Evolutionary conservation across 1,139 yeast species (phyloP), one percentile per base, ranked within the genome.

Genomic region (Candida sp.): DNA sequence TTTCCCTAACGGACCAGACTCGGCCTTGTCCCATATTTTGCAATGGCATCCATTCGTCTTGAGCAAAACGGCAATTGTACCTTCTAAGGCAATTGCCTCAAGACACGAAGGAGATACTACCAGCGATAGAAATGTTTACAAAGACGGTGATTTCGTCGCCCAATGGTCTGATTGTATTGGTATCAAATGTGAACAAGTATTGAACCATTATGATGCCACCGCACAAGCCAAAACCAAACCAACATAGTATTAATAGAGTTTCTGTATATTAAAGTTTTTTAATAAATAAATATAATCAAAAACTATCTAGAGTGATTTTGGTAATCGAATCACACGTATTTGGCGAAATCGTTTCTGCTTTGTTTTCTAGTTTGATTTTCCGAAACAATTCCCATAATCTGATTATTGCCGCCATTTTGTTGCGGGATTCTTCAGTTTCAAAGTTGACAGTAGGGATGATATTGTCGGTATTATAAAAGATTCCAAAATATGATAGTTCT

Each of bases 41-140:
- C 97, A 89, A 62, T 93, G 98, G 99, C 99, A 93, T 60, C 96
- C 96, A 9, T 79, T 77, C 40, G 68, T 85, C 35, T 73, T 91
- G 52, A 76, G 86, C 43, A 84, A 81, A 55, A 73, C 95, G 4
- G 86, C 89, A 0, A 64, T 91, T 9, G 77, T 93, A 0, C 87
- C 89, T n/a, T 55, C 75, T 6, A 69, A 73, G 49, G 64, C 73
- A 9, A 68, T 73, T 19, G 58, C 66, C 38, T 65, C 77, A 4
- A 52, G 53, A 36, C 68, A 66, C 46, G 53, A 48, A 8, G 52
- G 45, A 47, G 61, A 51, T 46, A 64, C 49, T 2, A 63, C 59
- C 21, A 66, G 63, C 35, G 77, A 75, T 44, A 66, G 66, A 29
- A 50, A 63, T 27, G 75, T 70, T 52, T 85, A 82, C 58, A 68